Conservation (phyloP, 345 rosid genomes). For the Eucalyptus polyanthemos region DNA sequence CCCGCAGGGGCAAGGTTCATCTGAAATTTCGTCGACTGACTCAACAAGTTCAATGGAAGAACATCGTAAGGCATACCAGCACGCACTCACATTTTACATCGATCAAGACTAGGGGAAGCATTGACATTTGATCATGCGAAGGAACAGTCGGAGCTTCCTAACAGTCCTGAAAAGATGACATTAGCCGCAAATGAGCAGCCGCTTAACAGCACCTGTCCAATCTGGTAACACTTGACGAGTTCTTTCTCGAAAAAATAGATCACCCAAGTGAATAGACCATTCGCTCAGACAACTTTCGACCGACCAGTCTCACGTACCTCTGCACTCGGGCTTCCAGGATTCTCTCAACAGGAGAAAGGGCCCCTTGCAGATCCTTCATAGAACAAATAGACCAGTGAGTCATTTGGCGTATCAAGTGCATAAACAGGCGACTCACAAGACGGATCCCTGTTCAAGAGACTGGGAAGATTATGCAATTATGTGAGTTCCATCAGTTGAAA, state of each 20-base stretch:
- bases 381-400: neutral
- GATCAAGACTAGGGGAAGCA: neutral
- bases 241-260: neutral
- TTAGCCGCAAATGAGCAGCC: neutral
- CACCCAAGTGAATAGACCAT: constrained; percentile 53
- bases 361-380: constrained; percentile 35
- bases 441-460: neutral
- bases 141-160: neutral
- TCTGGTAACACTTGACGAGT: neutral
- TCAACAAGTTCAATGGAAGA: neutral
- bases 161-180: neutral
- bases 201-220: neutral
- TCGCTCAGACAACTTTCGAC: constrained; percentile 52
- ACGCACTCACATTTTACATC: neutral
- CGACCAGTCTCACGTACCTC: constrained; percentile 51
- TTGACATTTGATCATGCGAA: neutral
- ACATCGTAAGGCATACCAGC: neutral
- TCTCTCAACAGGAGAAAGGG: constrained; percentile 10
- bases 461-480: neutral
- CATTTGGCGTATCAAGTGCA: neutral
- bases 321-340: constrained; percentile 45
- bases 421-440: neutral
- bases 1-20: neutral
- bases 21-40: neutral
- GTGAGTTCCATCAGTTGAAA: neutral